These are phyloP conservation scores for Macadamia tetraphylla DNA, from an alignment of 164 flowering plant genomes.

Conservation along the genomic window DNA sequence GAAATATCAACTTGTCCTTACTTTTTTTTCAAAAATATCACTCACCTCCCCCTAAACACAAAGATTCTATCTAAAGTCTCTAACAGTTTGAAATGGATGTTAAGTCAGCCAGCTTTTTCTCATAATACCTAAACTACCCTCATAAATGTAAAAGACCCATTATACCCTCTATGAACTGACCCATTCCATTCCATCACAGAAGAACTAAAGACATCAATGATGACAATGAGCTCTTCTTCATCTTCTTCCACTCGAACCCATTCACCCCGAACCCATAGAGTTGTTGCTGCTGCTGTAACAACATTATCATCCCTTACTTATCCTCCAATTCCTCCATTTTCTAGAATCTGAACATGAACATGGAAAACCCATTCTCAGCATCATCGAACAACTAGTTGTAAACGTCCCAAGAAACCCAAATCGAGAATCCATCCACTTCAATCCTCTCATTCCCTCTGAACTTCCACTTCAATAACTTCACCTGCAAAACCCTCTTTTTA, in stretches of 20 bases:
- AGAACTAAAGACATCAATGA: slow-evolving; percentile 61
- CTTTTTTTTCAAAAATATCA: too few relatives aligned
- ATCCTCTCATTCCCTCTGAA: too few relatives aligned
- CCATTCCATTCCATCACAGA: slow-evolving; percentile 69
- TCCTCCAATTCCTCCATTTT: slow-evolving; percentile 9
- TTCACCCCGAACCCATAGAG: slow-evolving; percentile 28
- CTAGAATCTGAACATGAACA: slow-evolving; percentile 70
- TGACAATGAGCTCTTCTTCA: slow-evolving; percentile 54
- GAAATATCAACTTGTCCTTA: too few relatives aligned
- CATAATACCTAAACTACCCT: too few relatives aligned
- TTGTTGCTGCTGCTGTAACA: slow-evolving; percentile 9
- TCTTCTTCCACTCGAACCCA: slow-evolving; percentile 41
- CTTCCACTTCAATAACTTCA: slow-evolving; percentile 34
- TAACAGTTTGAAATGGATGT: too few relatives aligned
- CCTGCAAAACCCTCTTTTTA: slow-evolving; percentile 36
- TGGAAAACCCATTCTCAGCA: slow-evolving; percentile 41
- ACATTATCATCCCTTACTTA: slow-evolving; percentile 8
- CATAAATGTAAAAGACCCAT: too few relatives aligned
- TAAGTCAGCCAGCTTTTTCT: too few relatives aligned
- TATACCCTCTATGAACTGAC: slow-evolving; percentile 47
- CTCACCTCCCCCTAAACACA: too few relatives aligned
- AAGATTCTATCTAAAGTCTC: too few relatives aligned
- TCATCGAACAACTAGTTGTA: slow-evolving; percentile 73
- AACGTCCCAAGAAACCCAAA: slow-evolving; percentile 85
- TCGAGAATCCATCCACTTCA: not conserved